Base-by-base conservation (phyloP, 2,329 filamentous ascomycete genomes). In the Neopestalotiopsis clavispora region DNA sequence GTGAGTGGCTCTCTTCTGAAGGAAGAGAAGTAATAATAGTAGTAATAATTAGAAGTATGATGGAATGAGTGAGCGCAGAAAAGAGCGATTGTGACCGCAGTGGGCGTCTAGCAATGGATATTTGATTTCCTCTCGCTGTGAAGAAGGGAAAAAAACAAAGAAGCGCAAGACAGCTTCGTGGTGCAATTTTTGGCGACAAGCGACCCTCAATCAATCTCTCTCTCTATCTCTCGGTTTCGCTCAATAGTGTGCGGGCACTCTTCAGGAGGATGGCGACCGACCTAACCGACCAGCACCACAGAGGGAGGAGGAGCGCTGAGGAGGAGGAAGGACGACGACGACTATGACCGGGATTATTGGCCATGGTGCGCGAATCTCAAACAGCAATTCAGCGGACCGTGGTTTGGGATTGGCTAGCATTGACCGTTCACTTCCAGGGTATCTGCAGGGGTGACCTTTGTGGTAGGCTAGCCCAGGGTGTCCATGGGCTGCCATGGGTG, bases 391-490 rank as follows among this genome's bases (percentile, higher is more conserved):
- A 13, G 12, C 38, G 20, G 30, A 13, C 62, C 20, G 62, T 40
- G 49, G 63, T 40, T 38, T 56, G 49, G 63, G 63, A 66, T 66
- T 66, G 63, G 63, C 49, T 30, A 34, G 63, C 32, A 57, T 34
- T 23, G 20, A n/a, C 28, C 42, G 52, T 42, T 13, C 45, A 23
- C 23, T 20, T 40, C 6, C 30, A 64, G 38, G 61, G 40, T 23
- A 20, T 23, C 38, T 52, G 42, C 38, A 30, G 40, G 61, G 61
- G 61, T 45, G 2, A 17, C 14, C 57, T 34, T 52, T 52, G 13
- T 49, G 42, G 42, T 49, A n/a, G 42, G 42, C 5, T 49, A 5
- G 5, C 42, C 5, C 4, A n/a, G 42, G 42, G 42, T 49, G 34
- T 38, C 34, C 34, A 7, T 10, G 34, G 6, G 34, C 10, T 6